A percentile compares a stretch with the other conserved stretches of the same genome.
Conservation (phyloP, 2,329 filamentous ascomycete genomes). For the Parasarocladium wereldwijsianum region DNA sequence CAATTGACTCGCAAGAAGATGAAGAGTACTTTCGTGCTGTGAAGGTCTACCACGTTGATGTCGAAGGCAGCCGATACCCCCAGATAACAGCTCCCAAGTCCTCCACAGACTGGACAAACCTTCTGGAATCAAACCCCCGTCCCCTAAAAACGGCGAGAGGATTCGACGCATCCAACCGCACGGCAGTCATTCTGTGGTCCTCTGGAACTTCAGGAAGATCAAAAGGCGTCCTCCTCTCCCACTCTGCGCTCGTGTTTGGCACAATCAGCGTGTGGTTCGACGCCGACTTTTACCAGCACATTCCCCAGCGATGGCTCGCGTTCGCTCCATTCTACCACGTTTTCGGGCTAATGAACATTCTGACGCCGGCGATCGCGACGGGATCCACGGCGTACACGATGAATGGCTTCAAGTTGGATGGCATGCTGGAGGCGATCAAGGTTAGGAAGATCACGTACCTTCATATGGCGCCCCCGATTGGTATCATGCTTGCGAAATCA, state of each 20-base stretch:
- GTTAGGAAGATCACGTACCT: conserved; percentile 50
- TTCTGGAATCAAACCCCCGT: conserved; percentile 33
- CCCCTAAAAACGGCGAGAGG: conserved; percentile 28
- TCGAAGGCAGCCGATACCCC: conserved; percentile 19
- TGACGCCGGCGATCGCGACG: conserved; percentile 38
- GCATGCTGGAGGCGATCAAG: conserved; percentile 46
- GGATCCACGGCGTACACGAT: conserved; percentile 52
- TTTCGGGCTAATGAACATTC: conserved; percentile 41
- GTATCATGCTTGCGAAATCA: conserved; percentile 55
- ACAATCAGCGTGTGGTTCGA: conserved; percentile 33
- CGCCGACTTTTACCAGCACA: conserved; percentile 26
- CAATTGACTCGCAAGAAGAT: conserved; percentile 19
- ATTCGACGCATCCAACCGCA: conserved; percentile 37
- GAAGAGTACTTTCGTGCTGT: conserved; percentile 21
- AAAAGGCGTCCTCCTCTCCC: conserved; percentile 61
- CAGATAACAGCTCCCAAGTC: conserved; percentile 1
- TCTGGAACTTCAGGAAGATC: conserved; percentile 58
- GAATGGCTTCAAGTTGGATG: conserved; percentile 52
- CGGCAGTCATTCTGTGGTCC: conserved; percentile 29
- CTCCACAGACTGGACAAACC: conserved; percentile 39
- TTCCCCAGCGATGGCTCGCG: conserved; percentile 32
- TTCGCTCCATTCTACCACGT: conserved; percentile 60
- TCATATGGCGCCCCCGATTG: conserved; percentile 53
- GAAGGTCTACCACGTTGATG: conserved; percentile 44
- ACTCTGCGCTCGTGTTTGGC: conserved; percentile 49